phyloP scores from a whole-genome alignment of 2,329 filamentous ascomycete genomes.

The Coleophoma crateriformis region DNA sequence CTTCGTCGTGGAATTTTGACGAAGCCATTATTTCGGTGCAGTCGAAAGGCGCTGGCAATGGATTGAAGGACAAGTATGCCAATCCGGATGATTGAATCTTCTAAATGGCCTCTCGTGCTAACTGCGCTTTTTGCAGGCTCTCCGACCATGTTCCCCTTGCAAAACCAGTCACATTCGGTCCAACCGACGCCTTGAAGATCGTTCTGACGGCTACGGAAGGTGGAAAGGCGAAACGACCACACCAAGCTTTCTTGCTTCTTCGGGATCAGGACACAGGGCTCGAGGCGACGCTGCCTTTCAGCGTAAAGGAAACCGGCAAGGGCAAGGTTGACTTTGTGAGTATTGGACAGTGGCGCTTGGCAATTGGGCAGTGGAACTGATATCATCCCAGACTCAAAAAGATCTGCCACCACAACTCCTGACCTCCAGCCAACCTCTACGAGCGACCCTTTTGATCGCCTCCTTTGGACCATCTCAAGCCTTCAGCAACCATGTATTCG shows the following conservation, averaged over 20 bases:
- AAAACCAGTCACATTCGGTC: slow-evolving; percentile 58
- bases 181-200: slow-evolving; percentile 73
- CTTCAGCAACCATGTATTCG: slow-evolving; percentile 66
- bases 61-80: slow-evolving; percentile 60
- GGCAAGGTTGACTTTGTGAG: slow-evolving; percentile 78
- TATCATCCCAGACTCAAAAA: slow-evolving; percentile 64
- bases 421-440: slow-evolving; percentile 58
- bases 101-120: slow-evolving; percentile 4
- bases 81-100: neutral
- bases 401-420: slow-evolving; percentile 84
- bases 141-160: slow-evolving; percentile 36
- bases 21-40: slow-evolving; percentile 64
- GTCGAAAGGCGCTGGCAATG: slow-evolving; percentile 44
- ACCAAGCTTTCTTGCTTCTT: slow-evolving; percentile 88
- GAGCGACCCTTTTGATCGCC: slow-evolving; percentile 77
- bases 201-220: slow-evolving; percentile 75
- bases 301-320: slow-evolving; percentile 82
- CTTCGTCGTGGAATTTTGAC: slow-evolving; percentile 64
- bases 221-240: slow-evolving; percentile 74
- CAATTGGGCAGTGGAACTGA: slow-evolving; percentile 9
- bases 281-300: slow-evolving; percentile 82
- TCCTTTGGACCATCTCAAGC: slow-evolving; percentile 75
- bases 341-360: slow-evolving; percentile 9
- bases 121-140: slow-evolving; percentile 15
- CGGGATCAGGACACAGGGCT: slow-evolving; percentile 70